Conservation (phyloP, 2,329 filamentous ascomycete genomes). For the Microdochium trichocladiopsis region DNA sequence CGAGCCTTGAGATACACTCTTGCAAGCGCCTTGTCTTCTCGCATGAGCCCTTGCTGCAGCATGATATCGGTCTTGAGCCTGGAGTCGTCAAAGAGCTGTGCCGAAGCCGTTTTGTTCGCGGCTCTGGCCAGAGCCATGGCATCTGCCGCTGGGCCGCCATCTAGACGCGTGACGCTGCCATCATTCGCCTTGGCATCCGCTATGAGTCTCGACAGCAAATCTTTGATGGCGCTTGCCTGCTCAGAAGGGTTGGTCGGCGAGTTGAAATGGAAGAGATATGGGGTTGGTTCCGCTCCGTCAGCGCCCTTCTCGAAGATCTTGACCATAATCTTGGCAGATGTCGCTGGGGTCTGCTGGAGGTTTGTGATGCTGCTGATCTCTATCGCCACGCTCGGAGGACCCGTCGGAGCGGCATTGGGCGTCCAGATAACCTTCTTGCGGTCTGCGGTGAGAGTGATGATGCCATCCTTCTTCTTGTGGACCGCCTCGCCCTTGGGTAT, state of each 20-base stretch:
- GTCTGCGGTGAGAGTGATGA: constrained; percentile 68
- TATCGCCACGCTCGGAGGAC: constrained; percentile 61
- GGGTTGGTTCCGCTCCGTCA: constrained; percentile 50
- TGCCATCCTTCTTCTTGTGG: constrained; percentile 96
- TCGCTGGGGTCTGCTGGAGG: constrained; percentile 88
- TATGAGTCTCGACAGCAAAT: constrained; percentile 72
- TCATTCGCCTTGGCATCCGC: constrained; percentile 57
- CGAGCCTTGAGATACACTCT: constrained; percentile 84
- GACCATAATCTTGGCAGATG: constrained; percentile 84
- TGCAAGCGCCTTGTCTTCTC: constrained; percentile 66
- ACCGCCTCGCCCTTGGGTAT: constrained; percentile 59
- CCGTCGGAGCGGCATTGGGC: constrained; percentile 53
- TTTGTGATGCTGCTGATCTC: constrained; percentile 71
- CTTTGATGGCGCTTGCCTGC: constrained; percentile 82
- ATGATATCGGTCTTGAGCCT: constrained; percentile 71
- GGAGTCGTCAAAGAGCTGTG: constrained; percentile 74
- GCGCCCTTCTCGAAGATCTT: constrained; percentile 76
- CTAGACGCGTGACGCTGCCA: constrained; percentile 40
- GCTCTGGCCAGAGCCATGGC: constrained; percentile 75
- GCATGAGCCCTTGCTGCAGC: constrained; percentile 82
- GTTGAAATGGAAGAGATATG: constrained; percentile 86
- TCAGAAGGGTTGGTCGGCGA: constrained; percentile 65
- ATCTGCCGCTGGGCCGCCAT: constrained; percentile 34
- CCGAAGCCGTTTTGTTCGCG: constrained; percentile 46
- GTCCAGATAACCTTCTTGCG: constrained; percentile 75